Evolutionary conservation across 805 yeast genomes (phyloP).

Genomic region (Blastobotrys americana): DNA sequence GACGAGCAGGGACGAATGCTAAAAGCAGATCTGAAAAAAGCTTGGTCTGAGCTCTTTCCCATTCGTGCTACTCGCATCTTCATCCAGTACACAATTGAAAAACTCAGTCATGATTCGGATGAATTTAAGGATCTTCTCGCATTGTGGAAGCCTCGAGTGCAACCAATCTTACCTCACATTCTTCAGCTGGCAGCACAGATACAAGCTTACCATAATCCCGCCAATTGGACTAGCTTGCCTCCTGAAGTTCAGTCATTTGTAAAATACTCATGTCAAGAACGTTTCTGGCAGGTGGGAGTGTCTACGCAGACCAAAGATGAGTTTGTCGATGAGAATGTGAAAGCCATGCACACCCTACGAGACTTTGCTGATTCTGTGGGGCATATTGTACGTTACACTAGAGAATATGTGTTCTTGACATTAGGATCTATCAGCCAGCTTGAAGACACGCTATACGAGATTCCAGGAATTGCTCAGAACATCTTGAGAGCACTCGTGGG

Average conservation of each 20-base stretch:
- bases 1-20: conserved; percentile 79
- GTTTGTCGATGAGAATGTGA: conserved; percentile 87
- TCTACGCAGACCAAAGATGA: conserved; percentile 90
- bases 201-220: conserved; percentile 90
- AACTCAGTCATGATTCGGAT: conserved; percentile 68
- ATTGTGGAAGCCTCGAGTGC: conserved; percentile 89
- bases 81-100: conserved; percentile 91
- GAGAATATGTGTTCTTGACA: conserved; percentile 91
- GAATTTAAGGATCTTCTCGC: conserved; percentile 63
- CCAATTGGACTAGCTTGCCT: conserved; percentile 83
- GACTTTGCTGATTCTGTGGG: conserved; percentile 98
- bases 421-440: conserved; percentile 83
- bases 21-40: conserved; percentile 72
- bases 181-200: conserved; percentile 81
- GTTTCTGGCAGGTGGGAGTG: conserved; percentile 98
- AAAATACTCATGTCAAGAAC: conserved; percentile 78
- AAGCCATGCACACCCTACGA: conserved; percentile 86
- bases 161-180: conserved; percentile 86
- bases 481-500: conserved; percentile 87
- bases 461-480: conserved; percentile 69
- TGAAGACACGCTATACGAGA: conserved; percentile 80
- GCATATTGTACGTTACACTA: conserved; percentile 86
- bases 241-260: conserved; percentile 87
- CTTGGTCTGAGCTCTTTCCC: conserved; percentile 93
- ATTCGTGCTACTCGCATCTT: conserved; percentile 92